Evolutionary conservation across 108 stramenopile species (phyloP).

Genomic region (Chaetoceros muelleri): DNA sequence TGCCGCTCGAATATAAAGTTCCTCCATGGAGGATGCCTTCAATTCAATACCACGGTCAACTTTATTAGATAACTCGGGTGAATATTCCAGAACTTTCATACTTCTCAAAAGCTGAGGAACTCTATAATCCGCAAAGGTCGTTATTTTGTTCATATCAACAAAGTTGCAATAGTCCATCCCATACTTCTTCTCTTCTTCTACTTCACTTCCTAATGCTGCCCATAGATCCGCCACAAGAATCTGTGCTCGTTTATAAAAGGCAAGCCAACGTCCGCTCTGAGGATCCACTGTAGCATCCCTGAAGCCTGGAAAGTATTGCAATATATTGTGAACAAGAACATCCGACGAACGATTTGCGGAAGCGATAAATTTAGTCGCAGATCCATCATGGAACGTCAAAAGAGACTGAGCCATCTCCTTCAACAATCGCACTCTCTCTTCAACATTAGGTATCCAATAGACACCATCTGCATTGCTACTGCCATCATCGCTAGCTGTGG

Average conservation of each 20-base stretch:
- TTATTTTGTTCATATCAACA: conserved; percentile 44
- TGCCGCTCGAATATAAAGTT: conserved; percentile 77
- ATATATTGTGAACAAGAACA: conserved; percentile 39
- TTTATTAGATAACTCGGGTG: conserved; percentile 21
- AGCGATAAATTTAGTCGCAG: conserved; percentile 44
- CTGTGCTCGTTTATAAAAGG: conserved; percentile 88
- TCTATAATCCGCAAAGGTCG: conserved; percentile 91
- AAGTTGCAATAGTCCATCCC: conserved; percentile 26
- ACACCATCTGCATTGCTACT: no score
- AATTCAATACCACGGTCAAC: conserved; percentile 57
- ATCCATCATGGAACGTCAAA: conserved; percentile 36
- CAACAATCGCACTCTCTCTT: conserved; percentile 48
- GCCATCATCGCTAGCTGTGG: conserved; percentile 21
- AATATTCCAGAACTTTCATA: conserved; percentile 53
- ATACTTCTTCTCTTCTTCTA: conserved; percentile 8
- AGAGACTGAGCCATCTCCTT: conserved; percentile 65
- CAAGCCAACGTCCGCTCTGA: conserved; percentile 15
- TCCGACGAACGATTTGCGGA: conserved; percentile 42
- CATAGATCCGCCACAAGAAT: conserved; percentile 84
- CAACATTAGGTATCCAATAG: conserved; percentile 39
- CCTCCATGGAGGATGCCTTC: conserved; percentile 39
- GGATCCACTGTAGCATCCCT: conserved; percentile 40
- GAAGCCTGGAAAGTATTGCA: conserved; percentile 73
- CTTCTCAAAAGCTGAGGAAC: conserved; percentile 84
- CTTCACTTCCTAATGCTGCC: conserved; percentile 44